phyloP scores from a whole-genome alignment of 2,329 filamentous ascomycete genomes.

The Fusarium mundagurra region DNA sequence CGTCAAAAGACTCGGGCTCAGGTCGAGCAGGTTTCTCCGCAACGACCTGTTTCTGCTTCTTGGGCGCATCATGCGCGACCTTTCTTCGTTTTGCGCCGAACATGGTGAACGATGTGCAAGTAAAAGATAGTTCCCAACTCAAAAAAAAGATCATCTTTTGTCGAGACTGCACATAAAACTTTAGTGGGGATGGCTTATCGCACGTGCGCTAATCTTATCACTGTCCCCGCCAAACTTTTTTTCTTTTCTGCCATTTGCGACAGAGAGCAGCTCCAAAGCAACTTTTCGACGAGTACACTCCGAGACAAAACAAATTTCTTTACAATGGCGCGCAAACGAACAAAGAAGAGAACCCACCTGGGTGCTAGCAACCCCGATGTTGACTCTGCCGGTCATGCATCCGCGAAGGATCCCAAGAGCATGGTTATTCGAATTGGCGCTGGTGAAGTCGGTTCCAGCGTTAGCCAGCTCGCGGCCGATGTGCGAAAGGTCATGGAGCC shows the following conservation, averaged over 20 bases:
- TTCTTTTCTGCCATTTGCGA: constrained; percentile 46
- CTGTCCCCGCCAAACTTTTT: constrained; percentile 46
- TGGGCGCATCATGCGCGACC: constrained; percentile 45
- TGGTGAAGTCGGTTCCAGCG: constrained; percentile 88
- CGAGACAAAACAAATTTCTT: constrained; percentile 13
- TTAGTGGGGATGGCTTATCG: constrained; percentile 48
- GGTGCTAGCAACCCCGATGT: constrained; percentile 70
- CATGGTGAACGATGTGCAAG: constrained; percentile 44
- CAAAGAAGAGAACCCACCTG: constrained; percentile 89
- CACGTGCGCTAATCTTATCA: constrained; percentile 49
- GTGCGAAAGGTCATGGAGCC: constrained; percentile 96
- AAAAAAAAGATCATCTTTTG: constrained; percentile 7
- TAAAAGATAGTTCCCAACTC: neutral
- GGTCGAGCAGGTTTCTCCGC: constrained; percentile 19
- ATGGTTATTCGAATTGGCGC: constrained; percentile 99
- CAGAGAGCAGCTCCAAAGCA: constrained; percentile 8
- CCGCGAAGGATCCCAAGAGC: constrained; percentile 82
- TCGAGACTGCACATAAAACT: constrained; percentile 40
- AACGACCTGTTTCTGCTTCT: constrained; percentile 28
- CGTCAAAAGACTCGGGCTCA: constrained; percentile 28
- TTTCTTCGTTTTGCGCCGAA: constrained; percentile 55
- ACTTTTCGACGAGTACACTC: constrained; percentile 16
- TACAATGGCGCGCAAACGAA: constrained; percentile 80
- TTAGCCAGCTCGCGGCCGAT: constrained; percentile 91
- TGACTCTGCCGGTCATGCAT: constrained; percentile 67